A percentile compares a stretch with the other conserved stretches of the same genome.
phyloP scores from a whole-genome alignment of 2,329 filamentous ascomycete species.

The Paracamarosporium sp. region DNA sequence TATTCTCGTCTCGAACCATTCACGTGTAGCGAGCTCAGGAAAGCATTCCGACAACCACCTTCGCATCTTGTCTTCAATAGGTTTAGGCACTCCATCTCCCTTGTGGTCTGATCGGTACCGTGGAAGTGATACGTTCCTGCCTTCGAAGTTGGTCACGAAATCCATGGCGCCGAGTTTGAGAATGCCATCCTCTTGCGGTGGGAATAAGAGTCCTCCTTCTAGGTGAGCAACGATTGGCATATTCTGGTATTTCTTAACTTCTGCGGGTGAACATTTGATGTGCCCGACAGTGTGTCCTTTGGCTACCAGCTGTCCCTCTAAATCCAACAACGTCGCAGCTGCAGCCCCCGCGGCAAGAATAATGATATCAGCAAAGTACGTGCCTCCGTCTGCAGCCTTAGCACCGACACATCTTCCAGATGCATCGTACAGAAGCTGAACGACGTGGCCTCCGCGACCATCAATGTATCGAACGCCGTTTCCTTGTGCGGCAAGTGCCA shows the following conservation, averaged over 20 bases:
- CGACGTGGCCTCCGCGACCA: slow-evolving; percentile 41
- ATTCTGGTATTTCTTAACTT: slow-evolving; percentile 48
- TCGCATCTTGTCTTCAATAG: slow-evolving; percentile 50
- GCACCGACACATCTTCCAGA: slow-evolving; percentile 54
- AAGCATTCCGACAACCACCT: slow-evolving; percentile 17
- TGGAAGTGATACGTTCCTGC: slow-evolving; percentile 37
- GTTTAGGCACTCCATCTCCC: slow-evolving; percentile 30
- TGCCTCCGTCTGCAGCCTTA: slow-evolving; percentile 52
- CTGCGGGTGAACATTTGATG: slow-evolving; percentile 56
- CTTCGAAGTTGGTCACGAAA: slow-evolving; percentile 58
- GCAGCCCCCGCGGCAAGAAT: slow-evolving; percentile 62
- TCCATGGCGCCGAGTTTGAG: slow-evolving; percentile 67
- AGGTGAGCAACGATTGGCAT: slow-evolving; percentile 58
- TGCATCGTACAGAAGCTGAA: slow-evolving; percentile 38
- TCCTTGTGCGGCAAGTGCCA: background rate
- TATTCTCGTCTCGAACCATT: slow-evolving; percentile 2
- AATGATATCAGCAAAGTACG: slow-evolving; percentile 57
- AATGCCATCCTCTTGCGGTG: slow-evolving; percentile 59
- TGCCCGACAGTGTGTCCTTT: slow-evolving; percentile 36
- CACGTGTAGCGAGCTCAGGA: background rate
- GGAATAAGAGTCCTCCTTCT: slow-evolving; percentile 57
- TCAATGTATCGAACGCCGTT: background rate
- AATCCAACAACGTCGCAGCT: slow-evolving; percentile 38
- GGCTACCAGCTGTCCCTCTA: slow-evolving; percentile 4
- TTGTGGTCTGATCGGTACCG: slow-evolving; percentile 48